Percentiles rank a stretch among this genome's conserved stretches.
These are phyloP conservation scores for Thermoascus crustaceus DNA, from an alignment of 2,329 filamentous ascomycete species.

Conservation along the genomic window DNA sequence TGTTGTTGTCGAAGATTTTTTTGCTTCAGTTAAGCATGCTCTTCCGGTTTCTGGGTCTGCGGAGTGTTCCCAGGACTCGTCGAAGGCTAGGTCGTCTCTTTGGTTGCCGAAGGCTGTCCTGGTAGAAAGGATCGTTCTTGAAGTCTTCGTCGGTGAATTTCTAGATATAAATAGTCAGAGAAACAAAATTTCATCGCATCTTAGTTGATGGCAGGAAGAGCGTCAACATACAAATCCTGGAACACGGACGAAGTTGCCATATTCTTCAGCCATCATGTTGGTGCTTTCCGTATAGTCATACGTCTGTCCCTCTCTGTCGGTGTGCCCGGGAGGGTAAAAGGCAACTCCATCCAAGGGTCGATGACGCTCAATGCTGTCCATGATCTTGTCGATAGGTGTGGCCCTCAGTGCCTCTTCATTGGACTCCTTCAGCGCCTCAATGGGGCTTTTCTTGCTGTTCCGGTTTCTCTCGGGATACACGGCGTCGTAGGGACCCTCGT, in stretches of 20 bases:
- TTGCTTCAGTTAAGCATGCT: no score
- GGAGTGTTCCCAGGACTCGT: not conserved
- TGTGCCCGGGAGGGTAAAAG: constrained; percentile 62
- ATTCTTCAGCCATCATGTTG: constrained; percentile 67
- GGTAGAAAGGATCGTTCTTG: constrained; percentile 32
- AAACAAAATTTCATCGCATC: constrained; percentile 8
- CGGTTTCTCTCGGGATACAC: constrained; percentile 66
- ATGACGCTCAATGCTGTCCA: constrained; percentile 64
- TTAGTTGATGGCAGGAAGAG: not conserved
- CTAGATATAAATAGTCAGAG: no score
- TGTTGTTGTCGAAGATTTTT: no score
- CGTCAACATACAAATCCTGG: constrained; percentile 56
- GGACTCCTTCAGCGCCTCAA: constrained; percentile 65
- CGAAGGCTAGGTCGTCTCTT: not conserved
- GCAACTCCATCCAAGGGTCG: constrained; percentile 76
- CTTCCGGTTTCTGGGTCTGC: not conserved
- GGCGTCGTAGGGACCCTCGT: constrained; percentile 85
- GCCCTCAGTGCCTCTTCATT: constrained; percentile 73
- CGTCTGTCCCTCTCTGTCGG: constrained; percentile 58
- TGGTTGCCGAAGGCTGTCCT: constrained; percentile 6
- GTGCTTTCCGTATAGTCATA: constrained; percentile 80
- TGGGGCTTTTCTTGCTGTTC: constrained; percentile 54
- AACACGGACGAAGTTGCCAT: constrained; percentile 63
- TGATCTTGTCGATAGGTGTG: constrained; percentile 69
- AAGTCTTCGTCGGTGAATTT: constrained; percentile 35